Conservation (phyloP, 768 basidiomycete species). For the Asterophora lycoperdoides region DNA sequence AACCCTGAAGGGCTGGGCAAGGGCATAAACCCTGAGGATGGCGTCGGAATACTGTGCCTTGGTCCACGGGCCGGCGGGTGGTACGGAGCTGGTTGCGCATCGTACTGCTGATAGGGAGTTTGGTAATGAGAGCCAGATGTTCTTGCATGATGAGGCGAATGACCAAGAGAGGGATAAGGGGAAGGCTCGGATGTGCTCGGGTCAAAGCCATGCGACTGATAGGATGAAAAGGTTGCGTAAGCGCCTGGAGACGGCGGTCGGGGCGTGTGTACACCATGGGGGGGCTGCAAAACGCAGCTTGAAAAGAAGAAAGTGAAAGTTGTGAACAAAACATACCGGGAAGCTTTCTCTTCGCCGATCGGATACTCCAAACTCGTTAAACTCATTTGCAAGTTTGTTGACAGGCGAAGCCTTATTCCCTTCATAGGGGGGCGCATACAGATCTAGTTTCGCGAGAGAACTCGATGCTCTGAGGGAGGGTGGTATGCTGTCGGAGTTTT, state of each 20-base stretch:
- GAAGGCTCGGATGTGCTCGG: slow-evolving; percentile 31
- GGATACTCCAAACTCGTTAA: slow-evolving; percentile 60
- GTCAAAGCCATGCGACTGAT: slow-evolving; percentile 37
- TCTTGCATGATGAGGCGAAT: slow-evolving; percentile 27
- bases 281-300: slow-evolving; percentile 25
- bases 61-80: slow-evolving; percentile 45
- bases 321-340: slow-evolving; percentile 40
- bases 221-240: slow-evolving; percentile 29
- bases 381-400: slow-evolving; percentile 57
- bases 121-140: slow-evolving; percentile 24
- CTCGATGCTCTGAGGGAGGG: slow-evolving; percentile 59
- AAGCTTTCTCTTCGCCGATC: slow-evolving; percentile 53
- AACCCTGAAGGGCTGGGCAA: slow-evolving; percentile 40
- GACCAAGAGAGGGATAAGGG: slow-evolving; percentile 33
- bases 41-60: slow-evolving; percentile 61
- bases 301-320: neutral
- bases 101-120: slow-evolving; percentile 38
- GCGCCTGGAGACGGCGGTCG: slow-evolving; percentile 32
- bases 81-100: slow-evolving; percentile 30
- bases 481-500: slow-evolving; percentile 50
- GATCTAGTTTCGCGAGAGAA: slow-evolving; percentile 56
- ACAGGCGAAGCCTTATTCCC: slow-evolving; percentile 39
- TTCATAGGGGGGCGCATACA: slow-evolving; percentile 77
- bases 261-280: slow-evolving; percentile 32
- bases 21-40: slow-evolving; percentile 69